Conservation (phyloP, 2,329 filamentous ascomycete species). For the Calonectria multiphialidica region DNA sequence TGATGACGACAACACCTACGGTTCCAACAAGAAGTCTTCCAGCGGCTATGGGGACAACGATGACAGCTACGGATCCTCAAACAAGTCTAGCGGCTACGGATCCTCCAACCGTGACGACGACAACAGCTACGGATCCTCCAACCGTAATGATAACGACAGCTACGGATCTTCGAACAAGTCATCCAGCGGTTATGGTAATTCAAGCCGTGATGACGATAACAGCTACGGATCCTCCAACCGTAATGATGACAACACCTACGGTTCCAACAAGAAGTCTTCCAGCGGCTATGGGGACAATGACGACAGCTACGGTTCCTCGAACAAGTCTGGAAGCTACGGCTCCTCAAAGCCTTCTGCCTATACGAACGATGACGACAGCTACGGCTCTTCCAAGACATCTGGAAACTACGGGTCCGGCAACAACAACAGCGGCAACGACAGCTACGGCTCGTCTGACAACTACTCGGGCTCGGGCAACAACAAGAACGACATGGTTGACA, state of each 20-base stretch:
- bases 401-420: not conserved
- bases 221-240: conserved; percentile 32
- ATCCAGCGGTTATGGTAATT: conserved; percentile 29
- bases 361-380: not conserved
- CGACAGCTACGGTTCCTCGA: not conserved
- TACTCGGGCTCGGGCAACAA: not conserved
- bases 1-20: not conserved
- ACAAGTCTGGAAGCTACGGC: conserved; percentile 2
- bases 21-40: not conserved
- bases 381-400: not conserved
- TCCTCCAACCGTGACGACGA: not conserved
- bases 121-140: not conserved
- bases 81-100: not conserved
- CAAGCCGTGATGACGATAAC: conserved; percentile 30
- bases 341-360: not conserved
- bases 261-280: not conserved
- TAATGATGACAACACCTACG: not conserved
- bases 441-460: not conserved
- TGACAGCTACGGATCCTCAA: not conserved
- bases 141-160: conserved; percentile 23
- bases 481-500: conserved; percentile 18
- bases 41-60: conserved; percentile 1
- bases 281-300: not conserved
- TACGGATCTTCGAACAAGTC: conserved; percentile 29
- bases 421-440: not conserved